Evolutionary conservation across 2,329 filamentous ascomycete species (phyloP), one percentile per base, ranked within the genome.

Genomic region (Microdochium trichocladiopsis): DNA sequence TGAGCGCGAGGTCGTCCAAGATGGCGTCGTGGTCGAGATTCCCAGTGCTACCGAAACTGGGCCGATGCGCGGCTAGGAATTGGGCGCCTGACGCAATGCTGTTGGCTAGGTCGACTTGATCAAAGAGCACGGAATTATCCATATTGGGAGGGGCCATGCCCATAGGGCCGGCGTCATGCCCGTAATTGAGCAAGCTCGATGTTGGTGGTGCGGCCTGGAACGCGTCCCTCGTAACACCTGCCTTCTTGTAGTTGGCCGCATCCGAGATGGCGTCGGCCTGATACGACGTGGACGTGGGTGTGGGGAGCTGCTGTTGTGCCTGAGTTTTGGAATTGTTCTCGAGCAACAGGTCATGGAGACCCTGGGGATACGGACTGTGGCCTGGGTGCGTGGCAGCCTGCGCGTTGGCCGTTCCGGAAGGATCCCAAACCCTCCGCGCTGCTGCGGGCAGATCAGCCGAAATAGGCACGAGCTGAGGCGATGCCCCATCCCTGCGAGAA

Each of bases 1-100:
- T 72, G n/a, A 75, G 74, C 18, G 73, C 73, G 25, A 80, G 67
- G 51, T 79, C 76, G 51, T 78, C 75, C 47, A 79, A 61, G n/a
- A 79, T 72, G 2, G 75, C 72, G 50, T 79, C 76, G 57, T 79
- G 77, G 54, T 79, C 76, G 4, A 77, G 54, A 2, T 64, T 55
- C 2, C 54, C 58, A 21, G 57, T 51, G 50, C 55, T 62, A 52
- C 47, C 47, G 25, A 66, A 62, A 45, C 57, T 58, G 51, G 54
- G 52, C 50, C 54, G 53, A 52, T 55, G 52, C 48, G 43, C 50
- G 47, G 14, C 49, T 50, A 53, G 41, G 45, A 56, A 55, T 18
- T 57, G 51, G 47, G 54, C 28, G 45, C 54, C 14, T 36, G 36
- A 14, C 52, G 52, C 49, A 2, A 55, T 45, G 37, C 55, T 51